phyloP scores from a whole-genome alignment of 805 yeast species.

The Saccharomyces kudriavzevii region DNA sequence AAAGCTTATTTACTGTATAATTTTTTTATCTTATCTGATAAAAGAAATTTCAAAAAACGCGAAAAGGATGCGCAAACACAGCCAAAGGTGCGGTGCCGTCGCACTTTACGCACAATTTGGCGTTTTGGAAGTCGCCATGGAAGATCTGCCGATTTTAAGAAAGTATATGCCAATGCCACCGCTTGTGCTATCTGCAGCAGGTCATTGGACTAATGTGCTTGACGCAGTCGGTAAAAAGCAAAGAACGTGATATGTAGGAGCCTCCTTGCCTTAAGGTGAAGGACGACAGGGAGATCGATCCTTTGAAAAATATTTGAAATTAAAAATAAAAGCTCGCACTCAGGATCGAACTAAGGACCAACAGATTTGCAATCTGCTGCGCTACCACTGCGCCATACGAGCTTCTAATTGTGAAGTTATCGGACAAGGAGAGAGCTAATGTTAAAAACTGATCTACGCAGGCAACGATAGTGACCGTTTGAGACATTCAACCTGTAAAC shows the following conservation, averaged over 20 bases:
- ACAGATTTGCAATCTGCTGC: conserved; percentile 98
- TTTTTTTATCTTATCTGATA: background rate
- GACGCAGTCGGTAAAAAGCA: background rate
- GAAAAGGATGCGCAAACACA: background rate
- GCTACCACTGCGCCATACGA: conserved; percentile 96
- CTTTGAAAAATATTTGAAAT: too few relatives aligned
- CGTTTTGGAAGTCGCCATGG: background rate
- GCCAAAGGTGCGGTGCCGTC: background rate
- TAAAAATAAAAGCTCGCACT: conserved; percentile 64
- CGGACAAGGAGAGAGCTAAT: too few relatives aligned
- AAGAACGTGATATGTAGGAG: background rate
- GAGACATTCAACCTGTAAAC: too few relatives aligned
- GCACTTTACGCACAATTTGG: background rate
- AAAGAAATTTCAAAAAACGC: background rate
- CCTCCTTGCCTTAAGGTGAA: background rate
- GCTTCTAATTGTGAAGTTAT: conserved; percentile 25
- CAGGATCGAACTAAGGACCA: conserved; percentile 97
- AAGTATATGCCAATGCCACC: too few relatives aligned
- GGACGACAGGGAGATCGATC: background rate
- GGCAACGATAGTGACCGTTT: too few relatives aligned
- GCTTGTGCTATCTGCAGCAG: background rate
- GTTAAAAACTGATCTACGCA: too few relatives aligned
- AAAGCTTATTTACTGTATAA: background rate
- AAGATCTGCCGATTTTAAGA: background rate
- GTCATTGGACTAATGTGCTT: background rate